A percentile compares a stretch with the other conserved stretches of the same genome.
Conservation (phyloP, 2,329 filamentous ascomycete species). For the Stagonosporopsis cucurbitacearum region DNA sequence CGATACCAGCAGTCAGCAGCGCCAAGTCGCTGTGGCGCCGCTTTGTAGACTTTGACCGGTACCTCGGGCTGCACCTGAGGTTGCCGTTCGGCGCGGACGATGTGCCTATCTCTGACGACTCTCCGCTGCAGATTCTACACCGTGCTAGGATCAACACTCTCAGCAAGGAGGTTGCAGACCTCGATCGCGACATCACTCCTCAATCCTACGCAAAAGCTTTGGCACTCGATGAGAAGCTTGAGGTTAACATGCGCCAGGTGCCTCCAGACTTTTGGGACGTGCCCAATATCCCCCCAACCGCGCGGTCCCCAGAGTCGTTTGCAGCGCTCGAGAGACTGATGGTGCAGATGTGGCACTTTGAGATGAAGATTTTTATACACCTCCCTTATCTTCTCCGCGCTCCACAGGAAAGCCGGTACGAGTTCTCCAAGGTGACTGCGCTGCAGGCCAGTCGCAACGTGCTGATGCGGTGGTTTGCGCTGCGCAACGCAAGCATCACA, state of each 20-base stretch:
- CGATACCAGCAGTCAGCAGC: conserved; percentile 35
- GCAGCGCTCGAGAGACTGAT: conserved; percentile 39
- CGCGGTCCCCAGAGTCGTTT: conserved; percentile 38
- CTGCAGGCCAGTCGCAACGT: conserved; percentile 46
- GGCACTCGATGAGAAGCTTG: conserved; percentile 42
- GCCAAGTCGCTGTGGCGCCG: conserved; percentile 40
- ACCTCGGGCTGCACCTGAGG: conserved; percentile 44
- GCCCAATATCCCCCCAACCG: conserved; percentile 44
- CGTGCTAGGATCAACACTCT: conserved; percentile 33
- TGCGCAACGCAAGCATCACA: conserved; percentile 44
- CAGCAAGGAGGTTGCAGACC: conserved; percentile 35
- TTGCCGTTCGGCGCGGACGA: conserved; percentile 45
- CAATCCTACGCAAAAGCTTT: conserved; percentile 43
- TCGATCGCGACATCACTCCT: conserved; percentile 39
- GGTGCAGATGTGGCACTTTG: conserved; percentile 47
- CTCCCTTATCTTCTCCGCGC: conserved; percentile 44
- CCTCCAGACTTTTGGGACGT: conserved; percentile 47
- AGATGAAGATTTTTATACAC: conserved; percentile 46
- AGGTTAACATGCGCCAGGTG: conserved; percentile 37
- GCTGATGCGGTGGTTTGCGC: conserved; percentile 47
- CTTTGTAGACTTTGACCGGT: conserved; percentile 42
- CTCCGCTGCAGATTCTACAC: conserved; percentile 30
- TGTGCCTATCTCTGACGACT: conserved; percentile 34
- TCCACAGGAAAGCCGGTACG: conserved; percentile 40
- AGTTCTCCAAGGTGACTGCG: conserved; percentile 45